phyloP scores from a whole-genome alignment of 129 eudicot genomes.

The Flaveria bidentis region DNA sequence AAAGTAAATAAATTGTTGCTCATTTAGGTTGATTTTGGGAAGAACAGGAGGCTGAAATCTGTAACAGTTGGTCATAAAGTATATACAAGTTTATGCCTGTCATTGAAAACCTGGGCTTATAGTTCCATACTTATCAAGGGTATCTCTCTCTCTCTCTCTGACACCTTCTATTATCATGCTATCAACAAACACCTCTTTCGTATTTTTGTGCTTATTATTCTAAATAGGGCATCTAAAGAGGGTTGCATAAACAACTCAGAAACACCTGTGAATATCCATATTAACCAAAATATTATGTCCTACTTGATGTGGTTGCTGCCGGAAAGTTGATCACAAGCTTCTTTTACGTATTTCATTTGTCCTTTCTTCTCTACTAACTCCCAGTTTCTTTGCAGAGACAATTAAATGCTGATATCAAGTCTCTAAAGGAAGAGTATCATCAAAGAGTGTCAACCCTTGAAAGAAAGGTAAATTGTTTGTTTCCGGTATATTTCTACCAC shows the following conservation, averaged over 20 bases:
- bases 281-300: constrained; percentile 4
- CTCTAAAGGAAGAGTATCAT: constrained; percentile 81
- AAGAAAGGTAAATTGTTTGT: constrained; percentile 59
- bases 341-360: neutral
- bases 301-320: constrained; percentile 16
- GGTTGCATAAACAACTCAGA: neutral
- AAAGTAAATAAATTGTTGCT: too few relatives aligned
- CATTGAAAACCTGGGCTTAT: neutral
- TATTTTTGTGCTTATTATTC: neutral
- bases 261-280: neutral
- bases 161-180: neutral
- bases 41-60: constrained; percentile 81
- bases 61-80: constrained; percentile 59
- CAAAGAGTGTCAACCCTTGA: constrained; percentile 82
- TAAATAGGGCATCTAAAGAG: constrained; percentile 3
- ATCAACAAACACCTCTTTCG: neutral
- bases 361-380: neutral
- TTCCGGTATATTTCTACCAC: neutral
- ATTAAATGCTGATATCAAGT: constrained; percentile 79
- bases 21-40: constrained; percentile 22
- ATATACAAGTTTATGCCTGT: constrained; percentile 28
- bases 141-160: neutral
- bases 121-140: neutral
- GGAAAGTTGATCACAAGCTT: neutral
- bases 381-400: constrained; percentile 49